phyloP scores from a whole-genome alignment of 805 yeast genomes.

The Priceomyces carsonii region DNA sequence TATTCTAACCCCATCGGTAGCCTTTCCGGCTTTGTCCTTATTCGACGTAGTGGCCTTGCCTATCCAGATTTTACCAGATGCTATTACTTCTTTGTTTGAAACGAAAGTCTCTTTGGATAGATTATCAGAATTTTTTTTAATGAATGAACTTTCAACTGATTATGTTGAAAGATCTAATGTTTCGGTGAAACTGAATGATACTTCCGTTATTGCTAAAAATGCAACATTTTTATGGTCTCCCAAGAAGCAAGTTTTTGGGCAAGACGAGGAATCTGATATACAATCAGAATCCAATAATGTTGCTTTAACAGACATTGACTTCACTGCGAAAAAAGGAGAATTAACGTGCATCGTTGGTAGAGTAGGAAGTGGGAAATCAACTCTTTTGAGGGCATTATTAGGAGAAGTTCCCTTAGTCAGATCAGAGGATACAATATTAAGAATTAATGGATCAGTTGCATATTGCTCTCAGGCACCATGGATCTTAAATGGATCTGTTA shows the following conservation, averaged over 20 bases:
- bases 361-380: constrained; percentile 43
- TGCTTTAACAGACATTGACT: constrained; percentile 34
- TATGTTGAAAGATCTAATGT: constrained; percentile 19
- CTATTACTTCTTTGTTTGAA: constrained; percentile 28
- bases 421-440: constrained; percentile 15
- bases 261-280: constrained; percentile 14
- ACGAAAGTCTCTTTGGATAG: constrained; percentile 33
- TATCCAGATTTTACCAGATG: constrained; percentile 31
- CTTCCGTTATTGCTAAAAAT: constrained; percentile 24
- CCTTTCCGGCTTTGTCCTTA: constrained; percentile 42
- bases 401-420: constrained; percentile 29
- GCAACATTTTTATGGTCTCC: constrained; percentile 37
- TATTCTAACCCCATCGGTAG: constrained; percentile 35
- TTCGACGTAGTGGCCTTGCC: constrained; percentile 39
- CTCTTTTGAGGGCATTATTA: constrained; percentile 33
- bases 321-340: constrained; percentile 33
- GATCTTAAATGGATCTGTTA: constrained; percentile 41
- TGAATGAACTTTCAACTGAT: constrained; percentile 34
- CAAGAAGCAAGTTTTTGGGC: constrained; percentile 1
- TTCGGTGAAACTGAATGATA: constrained; percentile 19
- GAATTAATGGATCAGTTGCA: constrained; percentile 34
- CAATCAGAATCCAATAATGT: constrained; percentile 19
- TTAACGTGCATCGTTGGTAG: constrained; percentile 43
- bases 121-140: constrained; percentile 29
- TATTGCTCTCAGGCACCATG: constrained; percentile 44